These are phyloP conservation scores for Rhizophora mangle DNA, from an alignment of 345 rosid genomes.

Conservation along the genomic window DNA sequence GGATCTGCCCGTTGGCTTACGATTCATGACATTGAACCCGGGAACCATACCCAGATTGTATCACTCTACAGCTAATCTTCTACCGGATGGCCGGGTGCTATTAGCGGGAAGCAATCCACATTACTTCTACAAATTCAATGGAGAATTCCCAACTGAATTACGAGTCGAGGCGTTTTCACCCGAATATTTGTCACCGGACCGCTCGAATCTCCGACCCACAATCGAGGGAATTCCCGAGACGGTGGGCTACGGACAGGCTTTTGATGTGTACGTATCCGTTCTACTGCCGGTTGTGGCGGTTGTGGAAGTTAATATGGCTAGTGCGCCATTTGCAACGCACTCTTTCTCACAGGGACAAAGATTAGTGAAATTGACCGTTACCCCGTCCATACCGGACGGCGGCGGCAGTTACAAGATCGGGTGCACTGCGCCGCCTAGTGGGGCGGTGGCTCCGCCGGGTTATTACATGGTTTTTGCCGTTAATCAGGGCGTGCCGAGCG, in stretches of 20 bases:
- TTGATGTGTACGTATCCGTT: constrained; percentile 46
- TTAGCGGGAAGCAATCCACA: constrained; percentile 93
- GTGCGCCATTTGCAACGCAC: constrained; percentile 78
- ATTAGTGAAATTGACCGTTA: constrained; percentile 58
- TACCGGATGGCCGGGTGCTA: constrained; percentile 77
- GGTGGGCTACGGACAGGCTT: constrained; percentile 24
- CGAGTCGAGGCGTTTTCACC: constrained; percentile 88
- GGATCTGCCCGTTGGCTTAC: constrained; percentile 32
- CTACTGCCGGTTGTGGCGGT: constrained; percentile 70
- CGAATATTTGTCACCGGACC: constrained; percentile 69
- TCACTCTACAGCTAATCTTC: constrained; percentile 83
- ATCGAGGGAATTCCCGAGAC: constrained; percentile 27
- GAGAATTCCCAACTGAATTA: constrained; percentile 68
- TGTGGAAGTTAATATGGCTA: constrained; percentile 33
- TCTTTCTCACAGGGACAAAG: constrained; percentile 87
- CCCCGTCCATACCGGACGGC: constrained; percentile 47
- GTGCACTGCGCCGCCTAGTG: constrained; percentile 71
- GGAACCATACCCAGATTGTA: constrained; percentile 81
- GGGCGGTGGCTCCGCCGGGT: constrained; percentile 80
- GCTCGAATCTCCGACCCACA: constrained; percentile 63
- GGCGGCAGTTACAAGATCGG: constrained; percentile 47
- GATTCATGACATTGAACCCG: constrained; percentile 51
- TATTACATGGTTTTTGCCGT: constrained; percentile 88
- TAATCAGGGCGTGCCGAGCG: constrained; percentile 86
- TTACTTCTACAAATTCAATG: constrained; percentile 54